Percentiles rank a stretch among this genome's conserved stretches.
phyloP scores from a whole-genome alignment of 176 grass and related monocot genomes.

The Raddia guianensis region DNA sequence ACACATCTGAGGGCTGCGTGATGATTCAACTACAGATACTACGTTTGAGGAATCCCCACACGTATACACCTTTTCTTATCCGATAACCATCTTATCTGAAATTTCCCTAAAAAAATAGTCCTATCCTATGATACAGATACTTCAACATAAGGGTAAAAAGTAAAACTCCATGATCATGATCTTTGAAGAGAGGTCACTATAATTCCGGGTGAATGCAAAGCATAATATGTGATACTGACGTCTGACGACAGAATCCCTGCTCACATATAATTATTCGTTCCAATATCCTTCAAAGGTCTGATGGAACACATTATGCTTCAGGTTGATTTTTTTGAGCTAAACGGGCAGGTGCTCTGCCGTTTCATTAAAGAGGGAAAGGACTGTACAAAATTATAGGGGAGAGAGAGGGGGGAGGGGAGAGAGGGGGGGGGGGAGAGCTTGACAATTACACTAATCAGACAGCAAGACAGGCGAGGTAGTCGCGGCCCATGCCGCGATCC shows the following conservation, averaged over 20 bases:
- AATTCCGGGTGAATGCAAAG: background rate
- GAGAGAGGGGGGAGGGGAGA: no score
- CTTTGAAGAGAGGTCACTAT: background rate
- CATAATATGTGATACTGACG: background rate
- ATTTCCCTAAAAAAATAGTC: background rate
- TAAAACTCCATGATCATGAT: background rate
- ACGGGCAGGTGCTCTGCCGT: no score
- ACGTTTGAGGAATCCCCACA: background rate
- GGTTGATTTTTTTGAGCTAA: no score
- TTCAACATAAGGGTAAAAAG: background rate
- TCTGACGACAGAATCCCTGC: background rate
- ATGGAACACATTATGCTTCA: background rate
- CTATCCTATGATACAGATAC: background rate
- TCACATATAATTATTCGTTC: background rate
- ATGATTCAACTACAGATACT: background rate
- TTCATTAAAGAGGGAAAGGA: no score
- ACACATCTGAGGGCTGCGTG: background rate
- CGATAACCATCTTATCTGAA: background rate
- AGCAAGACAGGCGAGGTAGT: no score
- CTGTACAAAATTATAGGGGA: no score
- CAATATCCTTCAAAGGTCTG: background rate
- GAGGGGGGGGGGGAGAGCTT: no score
- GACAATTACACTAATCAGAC: no score
- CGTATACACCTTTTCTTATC: background rate
- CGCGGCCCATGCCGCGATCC: no score